These are phyloP conservation scores for Polyporus arcularius DNA, from an alignment of 768 basidiomycete genomes.

Conservation along the genomic window DNA sequence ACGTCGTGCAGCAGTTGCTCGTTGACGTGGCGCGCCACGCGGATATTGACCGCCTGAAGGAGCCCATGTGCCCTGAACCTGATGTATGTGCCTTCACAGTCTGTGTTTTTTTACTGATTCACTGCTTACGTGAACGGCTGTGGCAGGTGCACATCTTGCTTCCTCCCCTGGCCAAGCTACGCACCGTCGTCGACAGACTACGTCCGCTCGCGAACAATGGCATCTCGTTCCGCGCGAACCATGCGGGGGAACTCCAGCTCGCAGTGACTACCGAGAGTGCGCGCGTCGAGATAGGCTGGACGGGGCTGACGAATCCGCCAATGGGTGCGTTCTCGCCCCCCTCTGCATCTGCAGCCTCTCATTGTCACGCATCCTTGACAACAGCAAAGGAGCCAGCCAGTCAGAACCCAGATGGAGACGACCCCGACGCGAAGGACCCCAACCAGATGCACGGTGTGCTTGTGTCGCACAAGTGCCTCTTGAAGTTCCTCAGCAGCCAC, in stretches of 20 bases:
- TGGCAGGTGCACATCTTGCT: constrained; percentile 73
- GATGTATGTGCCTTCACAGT: constrained; percentile 60
- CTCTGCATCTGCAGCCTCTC: neutral
- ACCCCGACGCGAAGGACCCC: constrained; percentile 47
- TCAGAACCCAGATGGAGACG: constrained; percentile 30
- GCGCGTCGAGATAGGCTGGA: constrained; percentile 82
- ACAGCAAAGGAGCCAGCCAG: constrained; percentile 25
- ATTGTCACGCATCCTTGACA: neutral
- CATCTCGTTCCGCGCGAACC: constrained; percentile 69
- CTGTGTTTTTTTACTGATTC: no score
- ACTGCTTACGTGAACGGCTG: neutral
- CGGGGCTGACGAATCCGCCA: constrained; percentile 64
- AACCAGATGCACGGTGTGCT: constrained; percentile 63
- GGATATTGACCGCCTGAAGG: constrained; percentile 70
- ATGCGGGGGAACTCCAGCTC: constrained; percentile 52
- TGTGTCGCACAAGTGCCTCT: constrained; percentile 71
- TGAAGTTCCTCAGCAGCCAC: constrained; percentile 81
- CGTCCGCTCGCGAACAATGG: constrained; percentile 63
- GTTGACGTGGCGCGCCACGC: constrained; percentile 78
- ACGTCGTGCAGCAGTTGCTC: constrained; percentile 77
- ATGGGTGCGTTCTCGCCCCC: constrained; percentile 37
- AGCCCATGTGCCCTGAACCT: constrained; percentile 85
- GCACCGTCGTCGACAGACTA: constrained; percentile 78
- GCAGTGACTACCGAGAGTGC: constrained; percentile 71
- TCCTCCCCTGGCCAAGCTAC: constrained; percentile 71